A percentile compares a stretch with the other conserved stretches of the same genome.
phyloP scores from a whole-genome alignment of 208 protist species.

The Entamoeba histolytica region DNA sequence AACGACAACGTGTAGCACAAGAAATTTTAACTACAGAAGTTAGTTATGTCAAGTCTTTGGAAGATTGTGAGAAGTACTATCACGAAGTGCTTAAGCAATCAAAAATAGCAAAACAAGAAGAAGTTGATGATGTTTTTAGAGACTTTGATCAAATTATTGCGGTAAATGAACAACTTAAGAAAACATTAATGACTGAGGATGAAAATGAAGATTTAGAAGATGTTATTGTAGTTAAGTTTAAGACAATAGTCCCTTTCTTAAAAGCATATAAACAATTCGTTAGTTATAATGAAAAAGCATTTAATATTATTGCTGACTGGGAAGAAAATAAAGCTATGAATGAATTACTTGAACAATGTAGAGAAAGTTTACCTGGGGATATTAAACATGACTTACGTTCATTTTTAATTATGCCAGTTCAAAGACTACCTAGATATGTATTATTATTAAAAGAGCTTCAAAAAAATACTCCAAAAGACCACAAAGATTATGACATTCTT shows the following conservation, averaged over 20 bases:
- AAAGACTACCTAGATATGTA: not conserved
- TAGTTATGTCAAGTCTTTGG: not conserved
- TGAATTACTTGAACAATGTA: not conserved
- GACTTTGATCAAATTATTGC: not conserved
- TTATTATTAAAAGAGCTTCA: not conserved
- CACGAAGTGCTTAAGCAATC: not conserved
- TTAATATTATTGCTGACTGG: not conserved
- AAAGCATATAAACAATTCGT: not conserved
- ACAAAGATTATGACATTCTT: not conserved
- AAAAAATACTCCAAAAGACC: not conserved
- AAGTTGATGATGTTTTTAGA: not conserved
- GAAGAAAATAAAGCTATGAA: not conserved
- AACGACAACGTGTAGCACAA: not conserved
- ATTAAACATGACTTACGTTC: not conserved
- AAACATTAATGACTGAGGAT: not conserved
- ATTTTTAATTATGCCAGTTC: not conserved
- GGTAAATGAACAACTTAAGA: not conserved
- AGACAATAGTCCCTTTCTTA: not conserved
- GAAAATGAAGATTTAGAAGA: not conserved
- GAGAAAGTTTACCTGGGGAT: not conserved
- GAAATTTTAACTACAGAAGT: not conserved
- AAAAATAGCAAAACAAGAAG: not conserved
- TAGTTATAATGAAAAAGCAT: not conserved
- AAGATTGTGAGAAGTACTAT: not conserved
- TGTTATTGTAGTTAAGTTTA: not conserved